Evolutionary conservation across 2,329 filamentous ascomycete genomes (phyloP), one percentile per base, ranked within the genome.

Genomic region (Aspergillus hiratsukae): DNA sequence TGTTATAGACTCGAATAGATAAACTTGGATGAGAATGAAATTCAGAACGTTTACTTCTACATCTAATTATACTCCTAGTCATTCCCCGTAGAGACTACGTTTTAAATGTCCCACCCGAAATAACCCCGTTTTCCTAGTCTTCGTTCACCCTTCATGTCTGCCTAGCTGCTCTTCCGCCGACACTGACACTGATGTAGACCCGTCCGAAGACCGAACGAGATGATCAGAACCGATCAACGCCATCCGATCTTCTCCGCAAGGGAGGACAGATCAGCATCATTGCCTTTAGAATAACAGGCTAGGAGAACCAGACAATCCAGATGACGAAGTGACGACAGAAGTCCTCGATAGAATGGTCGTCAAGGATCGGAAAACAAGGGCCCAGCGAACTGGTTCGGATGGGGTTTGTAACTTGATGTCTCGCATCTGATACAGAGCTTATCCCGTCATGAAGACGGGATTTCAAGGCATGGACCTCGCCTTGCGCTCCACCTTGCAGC

Each of bases 361-460:
- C 41, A 45, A 23, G 3, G 41, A 3, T 23, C n/a, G 3, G 19
- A 14, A 43, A 46, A 14, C 11, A 23, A 21, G 43, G 43, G 21
- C 2, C 57, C 49, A 58, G 61, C 51, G 51, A 37, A 54, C 50
- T 43, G 57, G 55, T 53, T 48, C 49, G 23, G 43, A 56, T 59
- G 57, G 53, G 59, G 53, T 59, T 46, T 25, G 37, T 53, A 31
- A 4, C 19, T 78, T 71, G 66, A 78, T 80, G 69, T 80, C 69
- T 78, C 77, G 77, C 77, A 70, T 73, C 75, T 72, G 77, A 80
- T 80, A 80, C 77, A 79, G 77, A 79, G 77, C 77, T 74, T 74
- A 75, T 74, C 71, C 70, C 60, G 61, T 58, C 60, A 62, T 58
- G 60, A 61, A 55, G 58, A 62, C 67, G 65, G 68, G 72, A 74